phyloP scores from a whole-genome alignment of 345 rosid genomes.

The Dimocarpus longan region DNA sequence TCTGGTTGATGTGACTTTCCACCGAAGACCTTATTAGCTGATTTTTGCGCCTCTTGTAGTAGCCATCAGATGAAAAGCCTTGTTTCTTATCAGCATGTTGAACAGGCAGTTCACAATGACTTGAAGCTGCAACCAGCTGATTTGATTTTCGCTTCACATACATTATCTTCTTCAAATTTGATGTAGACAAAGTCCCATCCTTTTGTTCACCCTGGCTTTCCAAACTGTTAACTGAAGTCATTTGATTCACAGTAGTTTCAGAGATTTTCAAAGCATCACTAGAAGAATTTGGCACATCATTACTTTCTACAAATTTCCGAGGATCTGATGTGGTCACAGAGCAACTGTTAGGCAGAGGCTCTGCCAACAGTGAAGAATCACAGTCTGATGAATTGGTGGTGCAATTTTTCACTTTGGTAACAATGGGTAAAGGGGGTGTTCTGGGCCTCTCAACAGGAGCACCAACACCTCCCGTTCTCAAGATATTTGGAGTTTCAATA shows the following conservation, averaged over 20 bases:
- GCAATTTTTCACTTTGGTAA: constrained; percentile 42
- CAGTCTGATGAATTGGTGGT: constrained; percentile 33
- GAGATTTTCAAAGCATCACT: constrained; percentile 42
- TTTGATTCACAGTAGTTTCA: constrained; percentile 40
- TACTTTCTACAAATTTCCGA: constrained; percentile 41
- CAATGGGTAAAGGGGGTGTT: constrained; percentile 51
- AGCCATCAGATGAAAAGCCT: constrained; percentile 53
- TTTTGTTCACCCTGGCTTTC: constrained; percentile 43
- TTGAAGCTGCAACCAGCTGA: constrained; percentile 81
- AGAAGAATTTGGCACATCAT: constrained; percentile 38
- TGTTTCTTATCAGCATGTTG: constrained; percentile 40
- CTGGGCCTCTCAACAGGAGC: constrained; percentile 54
- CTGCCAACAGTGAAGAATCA: constrained; percentile 41
- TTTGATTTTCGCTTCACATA: constrained; percentile 81
- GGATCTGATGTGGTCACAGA: constrained; percentile 46
- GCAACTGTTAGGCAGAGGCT: constrained; percentile 38
- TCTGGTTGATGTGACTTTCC: constrained; percentile 42
- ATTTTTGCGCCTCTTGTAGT: constrained; percentile 79
- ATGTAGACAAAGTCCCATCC: constrained; percentile 39
- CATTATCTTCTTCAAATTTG: constrained; percentile 48
- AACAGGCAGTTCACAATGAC: constrained; percentile 29
- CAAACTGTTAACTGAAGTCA: constrained; percentile 36
- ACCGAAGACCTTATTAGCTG: constrained; percentile 77
- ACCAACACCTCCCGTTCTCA: constrained; percentile 38
- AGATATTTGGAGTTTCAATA: constrained; percentile 32